Evolutionary conservation across 2,329 filamentous ascomycete genomes (phyloP).

Genomic region (Ceratocystis destructans): DNA sequence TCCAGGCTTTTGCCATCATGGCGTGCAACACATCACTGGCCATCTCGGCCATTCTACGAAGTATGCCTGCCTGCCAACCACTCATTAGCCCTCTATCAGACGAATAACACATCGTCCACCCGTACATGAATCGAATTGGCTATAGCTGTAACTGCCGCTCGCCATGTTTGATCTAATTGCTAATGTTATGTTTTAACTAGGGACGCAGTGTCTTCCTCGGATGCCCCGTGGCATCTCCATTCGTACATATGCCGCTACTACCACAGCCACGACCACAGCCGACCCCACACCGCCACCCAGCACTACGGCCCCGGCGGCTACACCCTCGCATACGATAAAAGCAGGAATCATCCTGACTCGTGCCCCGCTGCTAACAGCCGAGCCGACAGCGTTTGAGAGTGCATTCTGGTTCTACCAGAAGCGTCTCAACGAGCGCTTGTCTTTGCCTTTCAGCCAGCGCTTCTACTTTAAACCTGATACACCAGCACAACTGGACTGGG

Average conservation of each 20-base stretch:
- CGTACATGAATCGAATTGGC: background rate
- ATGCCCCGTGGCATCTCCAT: conserved; percentile 9
- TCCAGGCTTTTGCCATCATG: background rate
- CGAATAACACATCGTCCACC: background rate
- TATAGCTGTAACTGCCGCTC: background rate
- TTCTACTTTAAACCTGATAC: conserved; percentile 95
- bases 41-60: conserved; percentile 13
- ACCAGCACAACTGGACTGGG: conserved; percentile 74
- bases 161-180: background rate
- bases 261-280: conserved; percentile 20
- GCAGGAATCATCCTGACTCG: conserved; percentile 74
- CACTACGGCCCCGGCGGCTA: conserved; percentile 19
- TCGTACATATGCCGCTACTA: conserved; percentile 25
- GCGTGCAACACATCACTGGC: conserved; percentile 8
- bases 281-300: conserved; percentile 21
- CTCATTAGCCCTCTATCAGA: background rate
- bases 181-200: conserved; percentile 1
- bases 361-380: conserved; percentile 71
- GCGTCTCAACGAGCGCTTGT: conserved; percentile 82
- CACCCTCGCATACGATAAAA: conserved; percentile 35
- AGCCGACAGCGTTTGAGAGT: conserved; percentile 77
- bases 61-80: background rate
- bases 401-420: conserved; percentile 96
- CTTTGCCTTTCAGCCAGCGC: conserved; percentile 72
- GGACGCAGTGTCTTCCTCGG: conserved; percentile 1